Evolutionary conservation across 2,329 filamentous ascomycete genomes (phyloP).

Genomic region (Penicillium vulpinum): DNA sequence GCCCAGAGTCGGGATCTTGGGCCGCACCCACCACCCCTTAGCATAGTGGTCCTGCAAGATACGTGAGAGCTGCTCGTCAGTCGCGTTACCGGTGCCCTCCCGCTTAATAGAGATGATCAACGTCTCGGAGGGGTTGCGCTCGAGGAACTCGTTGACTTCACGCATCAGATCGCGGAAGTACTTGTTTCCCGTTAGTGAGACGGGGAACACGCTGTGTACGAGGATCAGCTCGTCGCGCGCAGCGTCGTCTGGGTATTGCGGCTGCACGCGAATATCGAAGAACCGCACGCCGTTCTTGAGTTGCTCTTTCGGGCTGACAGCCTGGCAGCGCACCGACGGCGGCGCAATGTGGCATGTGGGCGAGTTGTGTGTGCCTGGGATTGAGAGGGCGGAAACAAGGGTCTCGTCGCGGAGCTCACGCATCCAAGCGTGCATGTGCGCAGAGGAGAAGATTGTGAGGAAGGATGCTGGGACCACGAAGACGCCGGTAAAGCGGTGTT

Average conservation of each 20-base stretch:
- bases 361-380: constrained; percentile 94
- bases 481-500: constrained; percentile 62
- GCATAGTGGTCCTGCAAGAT: constrained; percentile 75
- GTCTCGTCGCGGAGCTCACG: constrained; percentile 67
- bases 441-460: constrained; percentile 67
- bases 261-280: constrained; percentile 84
- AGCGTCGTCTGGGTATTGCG: constrained; percentile 56
- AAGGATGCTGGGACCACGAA: constrained; percentile 59
- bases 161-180: constrained; percentile 73
- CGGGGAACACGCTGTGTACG: constrained; percentile 87
- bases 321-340: constrained; percentile 91
- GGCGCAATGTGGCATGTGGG: constrained; percentile 81
- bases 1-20: constrained; percentile 74
- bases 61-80: constrained; percentile 73
- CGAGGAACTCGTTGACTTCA: constrained; percentile 72
- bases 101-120: constrained; percentile 87
- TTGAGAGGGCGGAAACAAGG: constrained; percentile 76
- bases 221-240: constrained; percentile 70
- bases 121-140: constrained; percentile 74
- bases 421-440: constrained; percentile 78
- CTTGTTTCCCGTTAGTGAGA: constrained; percentile 78
- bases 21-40: constrained; percentile 72
- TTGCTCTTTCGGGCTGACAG: constrained; percentile 73
- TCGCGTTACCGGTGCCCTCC: constrained; percentile 79
- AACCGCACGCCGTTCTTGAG: constrained; percentile 90